phyloP scores from a whole-genome alignment of 208 protist genomes.

The Crithidia sp. region DNA sequence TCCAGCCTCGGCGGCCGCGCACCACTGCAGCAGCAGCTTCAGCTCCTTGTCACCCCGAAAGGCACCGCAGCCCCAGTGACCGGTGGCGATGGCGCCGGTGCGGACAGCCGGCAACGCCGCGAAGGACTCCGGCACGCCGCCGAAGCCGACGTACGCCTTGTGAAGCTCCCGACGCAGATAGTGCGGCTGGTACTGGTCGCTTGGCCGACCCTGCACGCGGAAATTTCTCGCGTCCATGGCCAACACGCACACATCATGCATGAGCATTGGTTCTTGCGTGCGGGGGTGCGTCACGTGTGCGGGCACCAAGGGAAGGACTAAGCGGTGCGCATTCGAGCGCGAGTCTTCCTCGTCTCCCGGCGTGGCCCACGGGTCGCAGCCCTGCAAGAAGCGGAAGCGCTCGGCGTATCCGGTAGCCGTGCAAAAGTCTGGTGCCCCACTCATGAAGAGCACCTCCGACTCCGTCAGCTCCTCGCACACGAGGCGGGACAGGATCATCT shows the following conservation, averaged over 20 bases:
- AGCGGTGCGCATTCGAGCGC: not conserved
- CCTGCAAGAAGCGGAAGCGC: constrained; percentile 52
- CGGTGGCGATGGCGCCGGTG: constrained; percentile 64
- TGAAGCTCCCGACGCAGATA: constrained; percentile 74
- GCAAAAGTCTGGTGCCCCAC: constrained; percentile 59
- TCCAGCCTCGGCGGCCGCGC: constrained; percentile 67
- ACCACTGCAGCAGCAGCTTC: constrained; percentile 89
- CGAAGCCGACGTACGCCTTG: constrained; percentile 86
- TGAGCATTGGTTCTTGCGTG: constrained; percentile 12
- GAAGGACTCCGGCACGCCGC: constrained; percentile 21
- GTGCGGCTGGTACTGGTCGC: constrained; percentile 51
- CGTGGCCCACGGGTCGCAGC: constrained; percentile 9
- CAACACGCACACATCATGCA: constrained; percentile 55
- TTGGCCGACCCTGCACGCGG: not conserved
- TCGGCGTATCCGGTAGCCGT: constrained; percentile 72
- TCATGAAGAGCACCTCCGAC: constrained; percentile 77
- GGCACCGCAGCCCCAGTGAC: constrained; percentile 93
- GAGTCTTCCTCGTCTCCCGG: not conserved
- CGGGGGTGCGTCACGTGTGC: not conserved
- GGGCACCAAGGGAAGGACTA: not conserved
- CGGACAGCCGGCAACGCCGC: constrained; percentile 25
- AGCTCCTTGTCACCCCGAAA: constrained; percentile 85
- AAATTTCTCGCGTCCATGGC: constrained; percentile 83
- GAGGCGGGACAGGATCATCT: constrained; percentile 76
- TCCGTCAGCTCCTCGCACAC: constrained; percentile 66